These are phyloP conservation scores for Rhodotorula graminis DNA, from an alignment of 768 basidiomycete species.

Conservation along the genomic window DNA sequence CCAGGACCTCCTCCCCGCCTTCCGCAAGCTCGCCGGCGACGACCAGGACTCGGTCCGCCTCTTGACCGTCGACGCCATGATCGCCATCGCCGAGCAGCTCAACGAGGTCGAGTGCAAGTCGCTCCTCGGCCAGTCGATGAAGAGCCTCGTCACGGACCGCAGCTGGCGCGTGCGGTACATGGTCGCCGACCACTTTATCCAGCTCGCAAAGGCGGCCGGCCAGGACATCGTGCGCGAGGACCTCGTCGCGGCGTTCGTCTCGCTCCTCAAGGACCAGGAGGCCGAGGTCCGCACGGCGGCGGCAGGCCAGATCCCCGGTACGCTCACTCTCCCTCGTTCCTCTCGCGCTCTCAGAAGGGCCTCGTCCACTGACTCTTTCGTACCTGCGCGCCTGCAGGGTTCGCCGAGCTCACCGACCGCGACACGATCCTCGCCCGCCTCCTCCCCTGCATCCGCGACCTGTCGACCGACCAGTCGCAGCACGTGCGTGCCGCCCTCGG, in stretches of 20 bases:
- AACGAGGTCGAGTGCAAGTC: slow-evolving; percentile 84
- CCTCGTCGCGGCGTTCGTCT: slow-evolving; percentile 84
- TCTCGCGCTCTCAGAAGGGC: too few relatives aligned
- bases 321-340: background rate
- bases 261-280: slow-evolving; percentile 93
- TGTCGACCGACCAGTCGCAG: slow-evolving; percentile 88
- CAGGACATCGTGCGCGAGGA: slow-evolving; percentile 87
- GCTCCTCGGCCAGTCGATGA: slow-evolving; percentile 78
- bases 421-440: slow-evolving; percentile 89
- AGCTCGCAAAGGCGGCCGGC: slow-evolving; percentile 90
- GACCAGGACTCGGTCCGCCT: slow-evolving; percentile 97
- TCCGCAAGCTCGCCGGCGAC: slow-evolving; percentile 86
- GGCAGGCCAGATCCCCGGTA: slow-evolving; percentile 93
- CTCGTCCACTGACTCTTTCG: too few relatives aligned
- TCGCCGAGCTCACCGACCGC: slow-evolving; percentile 85
- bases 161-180: slow-evolving; percentile 99
- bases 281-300: slow-evolving; percentile 97
- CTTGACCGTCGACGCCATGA: slow-evolving; percentile 90
- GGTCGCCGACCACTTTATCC: slow-evolving; percentile 95
- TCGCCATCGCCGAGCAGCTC: slow-evolving; percentile 80
- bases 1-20: slow-evolving; percentile 82
- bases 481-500: slow-evolving; percentile 96
- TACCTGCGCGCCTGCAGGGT: slow-evolving; percentile 57
- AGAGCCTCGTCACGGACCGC: slow-evolving; percentile 84
- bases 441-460: slow-evolving; percentile 88